phyloP scores from a whole-genome alignment of 2,329 filamentous ascomycete species.

The Gremmenia infestans region DNA sequence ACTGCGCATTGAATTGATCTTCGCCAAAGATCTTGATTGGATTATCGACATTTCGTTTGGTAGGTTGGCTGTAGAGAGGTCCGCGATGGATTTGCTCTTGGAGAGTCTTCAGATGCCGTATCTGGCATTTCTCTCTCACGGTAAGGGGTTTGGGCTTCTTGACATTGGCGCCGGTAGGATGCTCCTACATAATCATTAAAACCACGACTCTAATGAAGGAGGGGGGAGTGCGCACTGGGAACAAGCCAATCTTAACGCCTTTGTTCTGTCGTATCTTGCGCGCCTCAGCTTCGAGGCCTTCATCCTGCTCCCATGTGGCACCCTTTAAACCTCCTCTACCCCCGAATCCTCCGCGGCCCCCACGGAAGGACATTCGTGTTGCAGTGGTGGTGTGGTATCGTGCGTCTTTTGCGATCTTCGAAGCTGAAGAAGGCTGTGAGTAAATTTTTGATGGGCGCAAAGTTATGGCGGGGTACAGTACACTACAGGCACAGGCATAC shows the following conservation, averaged over 20 bases:
- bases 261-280: background rate
- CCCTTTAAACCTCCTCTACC: slow-evolving; percentile 26
- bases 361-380: slow-evolving; percentile 23
- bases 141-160: slow-evolving; percentile 37
- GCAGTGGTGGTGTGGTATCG: background rate
- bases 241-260: slow-evolving; percentile 38
- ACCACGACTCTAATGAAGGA: background rate
- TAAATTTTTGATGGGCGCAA: background rate
- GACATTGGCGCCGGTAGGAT: slow-evolving; percentile 23
- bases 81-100: slow-evolving; percentile 54
- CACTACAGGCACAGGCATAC: background rate
- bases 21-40: slow-evolving; percentile 38
- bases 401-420: background rate
- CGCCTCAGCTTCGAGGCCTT: slow-evolving; percentile 24
- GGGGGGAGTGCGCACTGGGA: slow-evolving; percentile 36
- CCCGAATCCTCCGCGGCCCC: slow-evolving; percentile 22
- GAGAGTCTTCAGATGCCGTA: slow-evolving; percentile 46
- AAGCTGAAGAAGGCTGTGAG: background rate
- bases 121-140: slow-evolving; percentile 40
- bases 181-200: slow-evolving; percentile 18
- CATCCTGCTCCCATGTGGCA: slow-evolving; percentile 29
- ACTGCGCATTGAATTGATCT: slow-evolving; percentile 33
- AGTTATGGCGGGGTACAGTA: background rate
- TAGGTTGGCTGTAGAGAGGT: slow-evolving; percentile 45
- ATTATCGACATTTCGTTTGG: slow-evolving; percentile 31